Base-by-base conservation (phyloP, 73 alveolate genomes). In the Halteria grandinella region DNA sequence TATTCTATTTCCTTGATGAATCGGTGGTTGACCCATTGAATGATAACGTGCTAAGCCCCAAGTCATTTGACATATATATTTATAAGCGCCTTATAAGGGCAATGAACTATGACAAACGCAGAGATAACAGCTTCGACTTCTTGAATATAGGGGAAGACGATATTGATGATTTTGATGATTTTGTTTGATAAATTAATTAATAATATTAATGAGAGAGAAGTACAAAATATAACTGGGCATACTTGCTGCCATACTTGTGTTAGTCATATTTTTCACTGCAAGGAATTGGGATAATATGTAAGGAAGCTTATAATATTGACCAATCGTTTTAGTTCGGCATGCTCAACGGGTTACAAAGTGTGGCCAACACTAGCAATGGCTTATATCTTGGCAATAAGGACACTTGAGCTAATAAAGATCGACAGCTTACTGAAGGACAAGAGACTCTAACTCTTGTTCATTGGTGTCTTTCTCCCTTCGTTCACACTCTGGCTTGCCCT, bases 101-200 rank as follows among this genome's bases (percentile, higher is more conserved):
- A 25, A 36, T 60, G 5, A 54, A 57, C 33, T 77, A 77, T 49
- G 88, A 62, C 27, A 29, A 77, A 27, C 21, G 28, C n/a, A 40
- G 64, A 18, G 88, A 77, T 48, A 32, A 49, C 10, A 63, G 88
- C 33, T 77, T 77, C 37, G 88, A 77, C 49, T 77, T 77, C 51
- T 10, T 77, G 36, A 43, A 59, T 29, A 62, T 77, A 11, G 88
- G 88, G 21, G 79, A 77, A 34, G 88, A 77, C 43, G 80, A 66
- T 47, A 23, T 39, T 63, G 60, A 31, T 5, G 64, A 73, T 25
- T 39, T 54, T 33, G 86, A 73, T 57, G 86, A 73, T 57, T 73
- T 57, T 73, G 85, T 48, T 7, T 73, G 85, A 73, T 29, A 27
- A 24, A 20, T 8, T 21, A 21, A 8, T 53, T 8, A 8, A 24